Evolutionary conservation across 768 basidiomycete genomes (phyloP).

Genomic region (Phylloporus arenicola): DNA sequence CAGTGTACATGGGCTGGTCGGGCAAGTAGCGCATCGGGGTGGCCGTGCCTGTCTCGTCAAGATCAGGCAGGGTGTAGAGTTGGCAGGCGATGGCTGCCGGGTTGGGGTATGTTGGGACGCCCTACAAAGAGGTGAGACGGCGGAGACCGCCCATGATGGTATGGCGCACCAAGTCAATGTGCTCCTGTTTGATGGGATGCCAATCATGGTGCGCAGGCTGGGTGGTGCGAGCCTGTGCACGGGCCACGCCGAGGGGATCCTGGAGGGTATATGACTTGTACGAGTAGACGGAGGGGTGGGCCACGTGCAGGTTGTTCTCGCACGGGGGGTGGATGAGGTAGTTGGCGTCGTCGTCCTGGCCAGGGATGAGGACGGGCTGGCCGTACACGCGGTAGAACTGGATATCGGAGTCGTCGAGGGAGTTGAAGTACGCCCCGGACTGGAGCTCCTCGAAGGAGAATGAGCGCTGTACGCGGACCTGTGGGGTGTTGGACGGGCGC

Average conservation of each 20-base stretch:
- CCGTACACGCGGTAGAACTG: slow-evolving; percentile 31
- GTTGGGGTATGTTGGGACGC: slow-evolving; percentile 1
- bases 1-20: slow-evolving; percentile 4
- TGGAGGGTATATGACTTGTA: slow-evolving; percentile 28
- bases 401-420: slow-evolving; percentile 30
- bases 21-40: neutral
- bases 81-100: slow-evolving; percentile 14
- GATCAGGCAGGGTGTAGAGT: slow-evolving; percentile 14
- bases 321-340: slow-evolving; percentile 14
- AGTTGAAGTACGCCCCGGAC: slow-evolving; percentile 27
- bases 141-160: neutral
- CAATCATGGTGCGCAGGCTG: slow-evolving; percentile 6
- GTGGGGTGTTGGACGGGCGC: neutral
- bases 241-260: slow-evolving; percentile 23
- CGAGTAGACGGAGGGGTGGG: slow-evolving; percentile 2
- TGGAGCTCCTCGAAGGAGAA: slow-evolving; percentile 33
- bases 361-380: slow-evolving; percentile 29
- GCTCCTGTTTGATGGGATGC: slow-evolving; percentile 23
- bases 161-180: slow-evolving; percentile 18
- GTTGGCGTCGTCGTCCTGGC: slow-evolving; percentile 17
- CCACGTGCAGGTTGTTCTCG: slow-evolving; percentile 6
- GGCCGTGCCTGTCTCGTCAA: slow-evolving; percentile 5
- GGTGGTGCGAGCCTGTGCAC: neutral
- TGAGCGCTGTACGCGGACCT: slow-evolving; percentile 29
- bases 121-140: slow-evolving; percentile 14